These are phyloP conservation scores for Aspergillus heteromorphus DNA, from an alignment of 495 filamentous ascomycete genomes.

Conservation along the genomic window DNA sequence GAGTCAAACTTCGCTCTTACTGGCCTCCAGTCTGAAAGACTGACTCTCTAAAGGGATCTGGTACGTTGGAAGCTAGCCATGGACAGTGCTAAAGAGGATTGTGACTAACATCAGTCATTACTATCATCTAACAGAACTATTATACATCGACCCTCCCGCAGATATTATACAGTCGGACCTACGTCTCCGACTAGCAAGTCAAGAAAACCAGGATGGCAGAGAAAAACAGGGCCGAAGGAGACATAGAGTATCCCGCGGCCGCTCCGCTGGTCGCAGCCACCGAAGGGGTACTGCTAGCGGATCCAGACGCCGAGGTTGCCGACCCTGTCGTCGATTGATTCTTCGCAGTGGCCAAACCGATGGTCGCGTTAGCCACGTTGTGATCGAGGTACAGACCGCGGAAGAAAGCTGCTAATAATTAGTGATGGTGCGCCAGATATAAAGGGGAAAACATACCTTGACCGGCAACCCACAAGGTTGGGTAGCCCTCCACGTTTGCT, in stretches of 20 bases:
- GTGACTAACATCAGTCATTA: too few species aligned
- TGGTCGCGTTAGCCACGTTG: slow-evolving; percentile 4
- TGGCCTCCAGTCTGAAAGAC: too few species aligned
- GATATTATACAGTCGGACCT: not conserved
- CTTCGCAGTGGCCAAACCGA: slow-evolving; percentile 8
- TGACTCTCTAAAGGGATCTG: too few species aligned
- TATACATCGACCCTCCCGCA: too few species aligned
- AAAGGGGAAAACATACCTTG: slow-evolving; percentile 3
- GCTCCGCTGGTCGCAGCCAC: not conserved
- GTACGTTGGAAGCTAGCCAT: too few species aligned
- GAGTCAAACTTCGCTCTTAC: too few species aligned
- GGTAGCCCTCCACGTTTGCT: not conserved
- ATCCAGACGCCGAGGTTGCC: not conserved
- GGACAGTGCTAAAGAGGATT: too few species aligned
- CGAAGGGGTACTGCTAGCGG: not conserved
- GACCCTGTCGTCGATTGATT: not conserved
- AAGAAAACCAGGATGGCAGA: not conserved
- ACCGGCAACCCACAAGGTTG: slow-evolving; percentile 8
- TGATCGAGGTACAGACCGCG: slow-evolving; percentile 12
- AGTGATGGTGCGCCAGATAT: not conserved
- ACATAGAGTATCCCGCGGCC: not conserved
- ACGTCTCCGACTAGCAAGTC: not conserved
- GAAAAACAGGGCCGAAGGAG: not conserved
- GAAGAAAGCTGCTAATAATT: slow-evolving; percentile 7
- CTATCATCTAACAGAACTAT: too few species aligned